Evolutionary conservation across 2,329 filamentous ascomycete genomes (phyloP).

Genomic region (Graphiopsis chlorocephala): DNA sequence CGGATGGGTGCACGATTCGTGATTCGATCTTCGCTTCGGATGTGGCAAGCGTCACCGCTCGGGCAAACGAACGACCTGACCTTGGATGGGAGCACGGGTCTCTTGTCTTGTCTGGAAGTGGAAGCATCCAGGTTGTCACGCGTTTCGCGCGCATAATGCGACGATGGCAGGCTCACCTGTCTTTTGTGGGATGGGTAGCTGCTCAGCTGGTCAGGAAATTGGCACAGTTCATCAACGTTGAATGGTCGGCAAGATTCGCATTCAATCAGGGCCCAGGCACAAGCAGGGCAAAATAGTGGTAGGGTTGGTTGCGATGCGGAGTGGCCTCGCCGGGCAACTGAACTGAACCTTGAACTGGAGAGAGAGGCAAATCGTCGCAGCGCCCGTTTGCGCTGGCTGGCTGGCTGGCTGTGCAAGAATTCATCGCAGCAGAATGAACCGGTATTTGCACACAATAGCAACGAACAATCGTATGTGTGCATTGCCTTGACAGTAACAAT

Average conservation of each 20-base stretch:
- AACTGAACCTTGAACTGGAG: background rate
- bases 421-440: background rate
- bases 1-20: background rate
- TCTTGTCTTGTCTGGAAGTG: background rate
- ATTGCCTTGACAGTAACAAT: background rate
- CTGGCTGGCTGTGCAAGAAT: background rate
- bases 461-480: background rate
- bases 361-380: background rate
- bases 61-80: background rate
- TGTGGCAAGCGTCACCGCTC: background rate
- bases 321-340: slow-evolving; percentile 4
- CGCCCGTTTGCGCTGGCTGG: background rate
- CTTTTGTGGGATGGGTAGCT: no score
- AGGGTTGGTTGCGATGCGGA: slow-evolving; percentile 5
- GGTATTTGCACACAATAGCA: background rate
- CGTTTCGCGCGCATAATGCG: background rate
- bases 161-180: background rate
- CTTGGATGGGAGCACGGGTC: background rate
- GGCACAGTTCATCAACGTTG: background rate
- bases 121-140: background rate
- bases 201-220: background rate
- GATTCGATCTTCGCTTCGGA: background rate
- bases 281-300: background rate
- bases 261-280: background rate
- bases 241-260: background rate